Base-by-base conservation (phyloP, 2,329 filamentous ascomycete species). In the Stromatinia cepivora region DNA sequence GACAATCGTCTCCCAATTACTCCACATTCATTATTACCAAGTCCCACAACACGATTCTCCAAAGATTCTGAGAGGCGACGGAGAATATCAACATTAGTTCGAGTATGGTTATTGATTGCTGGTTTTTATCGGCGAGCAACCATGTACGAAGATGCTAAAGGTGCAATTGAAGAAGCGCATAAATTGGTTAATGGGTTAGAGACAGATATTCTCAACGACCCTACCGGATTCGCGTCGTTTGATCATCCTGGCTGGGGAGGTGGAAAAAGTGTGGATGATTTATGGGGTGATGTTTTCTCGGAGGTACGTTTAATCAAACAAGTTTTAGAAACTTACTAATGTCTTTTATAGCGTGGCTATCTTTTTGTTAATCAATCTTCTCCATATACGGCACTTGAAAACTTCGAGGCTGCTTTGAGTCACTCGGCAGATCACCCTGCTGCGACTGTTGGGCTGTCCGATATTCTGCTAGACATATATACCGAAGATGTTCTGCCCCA, bases 31-130 rank as follows among this genome's bases (percentile, higher is more conserved):
- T 73, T 69, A n/a, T 73, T 71, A 25, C 70, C 67, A 52, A 74
- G 67, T 62, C 77, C 77, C 34, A 73, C 71, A 10, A 78, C 73
- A 45, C 73, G 86, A 48, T 87, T 88, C 68, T 79, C 86, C 10
- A 84, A 84, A 73, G 84, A 84, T 13, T 84, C 85, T 73, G 81
- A 84, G 71, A 82, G 81, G 72, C 80, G 81, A 42, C 84, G 84
- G 66, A 82, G 85, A 57, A 82, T 80, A 45, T 81, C 81, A 9
- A 82, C 88, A 15, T 78, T 99, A 22, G 83, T 93, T 28, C 90
- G 90, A 73, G 89, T 97, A 45, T 99, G 95, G 95, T 84, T 97
- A 11, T 90, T 95, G 77, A 93, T 97, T 71, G 91, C 93, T 2
- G 91, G 91, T 0, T 89, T 98, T 73, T 99, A 98, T 78, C 88